Conservation (phyloP, 2,329 filamentous ascomycete species). For the Orbilia javanica region DNA sequence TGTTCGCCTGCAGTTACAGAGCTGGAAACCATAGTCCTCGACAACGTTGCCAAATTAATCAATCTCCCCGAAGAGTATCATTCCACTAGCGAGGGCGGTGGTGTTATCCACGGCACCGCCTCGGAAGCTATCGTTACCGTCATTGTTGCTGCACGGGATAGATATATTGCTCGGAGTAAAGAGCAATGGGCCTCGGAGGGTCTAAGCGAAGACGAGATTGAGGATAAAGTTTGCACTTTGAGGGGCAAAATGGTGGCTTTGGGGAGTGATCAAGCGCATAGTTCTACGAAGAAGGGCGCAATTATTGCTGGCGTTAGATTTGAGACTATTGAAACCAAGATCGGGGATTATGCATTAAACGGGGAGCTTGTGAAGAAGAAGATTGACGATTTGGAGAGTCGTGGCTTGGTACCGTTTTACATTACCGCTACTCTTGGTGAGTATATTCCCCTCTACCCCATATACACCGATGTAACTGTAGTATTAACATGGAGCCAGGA, state of each 20-base stretch:
- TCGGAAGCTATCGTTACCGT: slow-evolving; percentile 88
- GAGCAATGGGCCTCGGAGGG: slow-evolving; percentile 63
- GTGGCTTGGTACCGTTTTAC: slow-evolving; percentile 86
- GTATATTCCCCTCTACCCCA: not conserved
- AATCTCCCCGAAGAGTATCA: slow-evolving; percentile 79
- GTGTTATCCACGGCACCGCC: slow-evolving; percentile 93
- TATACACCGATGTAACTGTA: not conserved
- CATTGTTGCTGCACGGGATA: slow-evolving; percentile 87
- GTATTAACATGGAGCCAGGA: slow-evolving; percentile 64
- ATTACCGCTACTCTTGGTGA: slow-evolving; percentile 79
- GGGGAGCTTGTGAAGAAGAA: slow-evolving; percentile 71
- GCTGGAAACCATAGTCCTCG: slow-evolving; percentile 90
- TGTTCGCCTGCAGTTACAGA: slow-evolving; percentile 93
- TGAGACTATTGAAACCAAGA: slow-evolving; percentile 72
- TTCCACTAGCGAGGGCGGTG: slow-evolving; percentile 82
- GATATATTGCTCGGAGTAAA: slow-evolving; percentile 71
- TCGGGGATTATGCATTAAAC: slow-evolving; percentile 78
- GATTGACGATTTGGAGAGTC: slow-evolving; percentile 75
- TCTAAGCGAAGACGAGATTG: slow-evolving; percentile 70
- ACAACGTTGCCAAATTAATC: slow-evolving; percentile 86
- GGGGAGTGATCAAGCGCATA: slow-evolving; percentile 83
- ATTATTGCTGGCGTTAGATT: slow-evolving; percentile 88
- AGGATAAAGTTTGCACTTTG: slow-evolving; percentile 77
- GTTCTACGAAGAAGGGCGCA: slow-evolving; percentile 86
- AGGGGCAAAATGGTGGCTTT: slow-evolving; percentile 82